A percentile compares a stretch with the other conserved stretches of the same genome.
Conservation (phyloP, 768 basidiomycete species). For the Leucocoprinus birnbaumii region DNA sequence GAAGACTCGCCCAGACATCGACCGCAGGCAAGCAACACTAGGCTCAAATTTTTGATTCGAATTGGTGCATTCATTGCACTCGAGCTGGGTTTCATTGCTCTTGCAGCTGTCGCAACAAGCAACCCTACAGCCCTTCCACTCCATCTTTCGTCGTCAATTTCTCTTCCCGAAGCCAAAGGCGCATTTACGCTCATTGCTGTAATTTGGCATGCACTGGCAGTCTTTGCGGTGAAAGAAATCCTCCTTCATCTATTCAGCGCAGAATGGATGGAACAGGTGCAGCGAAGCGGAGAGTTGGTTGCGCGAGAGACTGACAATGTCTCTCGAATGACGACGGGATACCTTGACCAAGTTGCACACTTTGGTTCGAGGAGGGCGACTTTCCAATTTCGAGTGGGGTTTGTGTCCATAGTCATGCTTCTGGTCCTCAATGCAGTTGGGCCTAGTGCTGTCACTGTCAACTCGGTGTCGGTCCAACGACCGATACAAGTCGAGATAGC, state of each 20-base stretch:
- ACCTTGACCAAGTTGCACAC: not conserved
- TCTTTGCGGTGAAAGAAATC: not conserved
- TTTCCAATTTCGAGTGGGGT: not conserved
- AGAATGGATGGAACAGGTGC: slow-evolving; percentile 2
- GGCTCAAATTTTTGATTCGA: not conserved
- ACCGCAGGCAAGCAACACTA: no score
- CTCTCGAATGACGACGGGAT: slow-evolving; percentile 7
- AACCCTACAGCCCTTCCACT: not conserved
- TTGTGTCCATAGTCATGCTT: not conserved
- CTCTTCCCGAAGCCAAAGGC: slow-evolving; percentile 6
- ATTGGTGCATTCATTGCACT: not conserved
- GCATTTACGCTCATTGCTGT: not conserved
- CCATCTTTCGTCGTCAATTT: not conserved
- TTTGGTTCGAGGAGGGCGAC: not conserved
- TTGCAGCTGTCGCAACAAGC: not conserved
- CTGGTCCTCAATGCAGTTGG: not conserved
- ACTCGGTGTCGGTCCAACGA: not conserved
- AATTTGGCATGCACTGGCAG: slow-evolving; percentile 2
- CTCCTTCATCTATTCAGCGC: slow-evolving; percentile 4
- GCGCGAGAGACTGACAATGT: slow-evolving; percentile 5
- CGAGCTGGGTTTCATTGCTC: slow-evolving; percentile 2
- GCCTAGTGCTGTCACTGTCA: slow-evolving; percentile 1
- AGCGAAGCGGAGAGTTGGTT: not conserved
- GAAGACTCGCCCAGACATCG: no score
- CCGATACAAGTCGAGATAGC: not conserved